These are phyloP conservation scores for Juglanconis juglandina DNA, from an alignment of 2,329 filamentous ascomycete species.

Conservation along the genomic window DNA sequence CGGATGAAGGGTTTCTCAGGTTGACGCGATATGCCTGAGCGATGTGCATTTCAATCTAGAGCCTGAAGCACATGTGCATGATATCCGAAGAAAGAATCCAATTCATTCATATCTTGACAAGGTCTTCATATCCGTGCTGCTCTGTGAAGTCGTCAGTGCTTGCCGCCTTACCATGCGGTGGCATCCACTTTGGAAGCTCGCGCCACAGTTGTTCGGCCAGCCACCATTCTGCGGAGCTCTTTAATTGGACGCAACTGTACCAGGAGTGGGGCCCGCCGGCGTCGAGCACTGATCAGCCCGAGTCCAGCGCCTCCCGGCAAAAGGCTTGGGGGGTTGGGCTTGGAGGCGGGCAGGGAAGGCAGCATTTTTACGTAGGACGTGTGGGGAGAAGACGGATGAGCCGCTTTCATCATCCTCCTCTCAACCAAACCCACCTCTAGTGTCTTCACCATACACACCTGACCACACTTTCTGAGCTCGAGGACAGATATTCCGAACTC, in stretches of 20 bases:
- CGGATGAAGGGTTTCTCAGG: no score
- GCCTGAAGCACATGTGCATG: no score
- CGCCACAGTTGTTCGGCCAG: slow-evolving; percentile 1
- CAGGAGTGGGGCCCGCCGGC: neutral
- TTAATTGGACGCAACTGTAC: neutral
- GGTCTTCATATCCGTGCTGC: no score
- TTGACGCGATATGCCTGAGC: no score
- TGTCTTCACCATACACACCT: neutral
- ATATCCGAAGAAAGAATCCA: no score
- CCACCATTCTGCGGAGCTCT: neutral
- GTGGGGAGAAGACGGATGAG: neutral
- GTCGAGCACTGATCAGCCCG: neutral
- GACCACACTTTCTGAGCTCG: neutral
- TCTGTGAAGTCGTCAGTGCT: no score
- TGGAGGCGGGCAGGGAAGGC: slow-evolving; percentile 1
- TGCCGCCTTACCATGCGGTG: no score
- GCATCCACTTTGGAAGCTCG: neutral
- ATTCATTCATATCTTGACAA: no score
- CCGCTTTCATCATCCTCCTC: slow-evolving; percentile 15
- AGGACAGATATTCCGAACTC: neutral
- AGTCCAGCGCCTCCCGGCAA: neutral
- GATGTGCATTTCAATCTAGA: no score
- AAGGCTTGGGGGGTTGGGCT: neutral
- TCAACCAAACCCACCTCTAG: neutral
- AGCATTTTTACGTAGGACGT: slow-evolving; percentile 1